Conservation (phyloP, 2,329 filamentous ascomycete genomes). For the Cytospora piceicola region DNA sequence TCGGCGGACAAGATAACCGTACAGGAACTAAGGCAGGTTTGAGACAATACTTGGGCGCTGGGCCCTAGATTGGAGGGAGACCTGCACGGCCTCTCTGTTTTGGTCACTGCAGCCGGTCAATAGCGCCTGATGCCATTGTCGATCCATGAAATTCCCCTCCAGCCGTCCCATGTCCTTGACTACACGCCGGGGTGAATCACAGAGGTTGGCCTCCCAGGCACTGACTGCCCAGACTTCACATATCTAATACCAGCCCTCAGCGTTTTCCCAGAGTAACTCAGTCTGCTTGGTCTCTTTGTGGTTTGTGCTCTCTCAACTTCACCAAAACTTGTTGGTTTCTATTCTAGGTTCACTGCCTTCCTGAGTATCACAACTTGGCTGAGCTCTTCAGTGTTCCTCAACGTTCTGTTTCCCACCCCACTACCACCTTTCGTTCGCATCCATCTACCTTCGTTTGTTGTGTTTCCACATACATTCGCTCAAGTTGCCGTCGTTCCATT, state of each 20-base stretch:
- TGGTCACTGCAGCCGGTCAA: slow-evolving; percentile 9
- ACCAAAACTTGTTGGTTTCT: not conserved
- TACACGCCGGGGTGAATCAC: not conserved
- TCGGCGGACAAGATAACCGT: not conserved
- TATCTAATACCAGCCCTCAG: slow-evolving; percentile 10
- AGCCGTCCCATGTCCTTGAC: not conserved
- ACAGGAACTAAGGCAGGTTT: not conserved
- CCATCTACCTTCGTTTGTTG: not conserved
- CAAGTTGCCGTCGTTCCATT: not conserved
- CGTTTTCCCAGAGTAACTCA: not conserved
- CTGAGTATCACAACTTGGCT: not conserved
- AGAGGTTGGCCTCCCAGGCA: not conserved
- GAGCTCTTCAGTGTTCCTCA: not conserved
- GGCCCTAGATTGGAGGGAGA: not conserved
- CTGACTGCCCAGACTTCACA: not conserved
- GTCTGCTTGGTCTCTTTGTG: slow-evolving; percentile 4
- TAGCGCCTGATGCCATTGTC: slow-evolving; percentile 13
- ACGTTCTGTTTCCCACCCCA: not conserved
- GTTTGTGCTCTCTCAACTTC: slow-evolving; percentile 1
- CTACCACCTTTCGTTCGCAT: slow-evolving; percentile 5
- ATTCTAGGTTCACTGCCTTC: slow-evolving; percentile 2
- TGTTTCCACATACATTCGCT: not conserved
- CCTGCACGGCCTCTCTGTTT: not conserved
- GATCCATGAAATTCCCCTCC: not conserved
- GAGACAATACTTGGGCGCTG: slow-evolving; percentile 11